A percentile compares a stretch with the other conserved stretches of the same genome.
These are phyloP conservation scores for Mitragyna speciosa DNA, from an alignment of 257 asterid species.

Conservation along the genomic window DNA sequence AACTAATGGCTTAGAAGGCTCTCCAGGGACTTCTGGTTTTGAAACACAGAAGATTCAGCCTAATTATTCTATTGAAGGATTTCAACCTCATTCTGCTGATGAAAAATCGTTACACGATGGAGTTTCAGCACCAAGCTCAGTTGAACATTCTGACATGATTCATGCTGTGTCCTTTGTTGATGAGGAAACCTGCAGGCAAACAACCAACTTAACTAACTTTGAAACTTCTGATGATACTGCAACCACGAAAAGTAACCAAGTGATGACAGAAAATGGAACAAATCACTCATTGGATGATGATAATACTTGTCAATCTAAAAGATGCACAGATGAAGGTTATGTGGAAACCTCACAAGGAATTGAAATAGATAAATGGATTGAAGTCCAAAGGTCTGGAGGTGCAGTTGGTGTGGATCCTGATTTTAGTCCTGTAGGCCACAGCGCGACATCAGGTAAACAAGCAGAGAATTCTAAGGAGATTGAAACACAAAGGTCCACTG, in stretches of 20 bases:
- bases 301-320: neutral
- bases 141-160: constrained; percentile 25
- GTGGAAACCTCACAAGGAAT: constrained; percentile 10
- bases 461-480: neutral
- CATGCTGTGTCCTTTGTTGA: constrained; percentile 21
- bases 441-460: constrained; percentile 17
- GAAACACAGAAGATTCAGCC: constrained; percentile 11
- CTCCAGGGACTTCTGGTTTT: constrained; percentile 1
- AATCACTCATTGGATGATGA: neutral
- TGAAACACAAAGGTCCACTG: constrained; percentile 14
- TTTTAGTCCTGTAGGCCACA: constrained; percentile 10
- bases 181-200: constrained; percentile 24
- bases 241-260: constrained; percentile 16
- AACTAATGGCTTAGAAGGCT: constrained; percentile 3
- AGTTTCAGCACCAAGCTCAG: constrained; percentile 7
- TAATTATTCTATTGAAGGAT: constrained; percentile 17
- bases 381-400: constrained; percentile 10
- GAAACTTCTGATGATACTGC: constrained; percentile 22
- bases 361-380: neutral
- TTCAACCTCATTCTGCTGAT: constrained; percentile 13
- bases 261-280: constrained; percentile 18
- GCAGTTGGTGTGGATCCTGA: constrained; percentile 10
- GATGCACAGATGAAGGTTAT: constrained; percentile 1
- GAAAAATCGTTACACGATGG: constrained; percentile 15
- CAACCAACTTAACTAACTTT: constrained; percentile 12